Percentiles rank a stretch among this genome's conserved stretches.
Conservation (phyloP, 805 yeast genomes). For the Teunomyces tritomae region DNA sequence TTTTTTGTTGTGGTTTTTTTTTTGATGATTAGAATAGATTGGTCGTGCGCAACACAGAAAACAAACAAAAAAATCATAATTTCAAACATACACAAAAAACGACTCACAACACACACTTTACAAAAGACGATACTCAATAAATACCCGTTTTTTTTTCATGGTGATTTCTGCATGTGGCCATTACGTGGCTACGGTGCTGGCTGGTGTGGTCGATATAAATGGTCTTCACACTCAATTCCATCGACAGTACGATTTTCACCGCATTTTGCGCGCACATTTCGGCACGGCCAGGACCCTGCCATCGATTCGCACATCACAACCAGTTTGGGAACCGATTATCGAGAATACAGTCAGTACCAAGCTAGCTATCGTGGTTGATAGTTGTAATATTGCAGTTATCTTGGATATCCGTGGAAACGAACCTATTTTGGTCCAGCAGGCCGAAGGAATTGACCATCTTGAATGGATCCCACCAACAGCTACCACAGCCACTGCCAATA, state of each 20-base stretch:
- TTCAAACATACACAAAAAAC: neutral
- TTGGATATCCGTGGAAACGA: slow-evolving; percentile 19
- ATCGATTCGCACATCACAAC: neutral
- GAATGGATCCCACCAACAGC: slow-evolving; percentile 33
- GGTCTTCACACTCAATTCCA: slow-evolving; percentile 1
- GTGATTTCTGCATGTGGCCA: slow-evolving; percentile 18
- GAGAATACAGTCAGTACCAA: slow-evolving; percentile 19
- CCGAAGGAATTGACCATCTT: slow-evolving; percentile 29
- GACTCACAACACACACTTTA: neutral
- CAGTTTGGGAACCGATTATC: slow-evolving; percentile 22
- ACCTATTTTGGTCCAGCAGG: slow-evolving; percentile 34
- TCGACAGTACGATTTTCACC: slow-evolving; percentile 8
- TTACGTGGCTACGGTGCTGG: slow-evolving; percentile 15
- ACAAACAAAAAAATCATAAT: neutral
- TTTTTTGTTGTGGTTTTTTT: neutral
- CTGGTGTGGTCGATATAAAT: slow-evolving; percentile 6
- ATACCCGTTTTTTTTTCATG: neutral
- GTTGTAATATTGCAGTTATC: slow-evolving; percentile 18
- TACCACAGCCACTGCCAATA: neutral
- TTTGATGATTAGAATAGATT: neutral
- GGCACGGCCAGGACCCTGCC: neutral
- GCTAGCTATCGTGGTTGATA: slow-evolving; percentile 26
- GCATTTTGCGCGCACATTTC: neutral
- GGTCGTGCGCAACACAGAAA: neutral
- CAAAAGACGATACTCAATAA: neutral